Conservation (phyloP, 116 monocot genomes). For the Iris pallida region DNA sequence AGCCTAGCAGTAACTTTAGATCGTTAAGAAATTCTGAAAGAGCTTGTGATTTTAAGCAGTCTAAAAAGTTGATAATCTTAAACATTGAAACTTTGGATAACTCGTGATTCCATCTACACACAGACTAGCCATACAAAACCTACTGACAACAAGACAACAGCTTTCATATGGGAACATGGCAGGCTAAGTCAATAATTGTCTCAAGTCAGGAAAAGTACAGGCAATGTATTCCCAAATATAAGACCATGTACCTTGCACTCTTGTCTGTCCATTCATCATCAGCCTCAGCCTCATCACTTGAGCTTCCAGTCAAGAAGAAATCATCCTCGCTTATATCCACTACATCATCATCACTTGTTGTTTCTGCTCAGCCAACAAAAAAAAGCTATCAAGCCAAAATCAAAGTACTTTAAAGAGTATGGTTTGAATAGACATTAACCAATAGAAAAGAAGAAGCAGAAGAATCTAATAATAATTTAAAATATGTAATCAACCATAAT, state of each 20-base stretch:
- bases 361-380: slow-evolving; percentile 54
- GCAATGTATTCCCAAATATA: not conserved
- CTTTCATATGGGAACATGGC: not conserved
- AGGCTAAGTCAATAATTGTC: not conserved
- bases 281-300: slow-evolving; percentile 94
- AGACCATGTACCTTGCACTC: slow-evolving; percentile 68
- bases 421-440: no score
- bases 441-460: not conserved
- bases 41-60: no score
- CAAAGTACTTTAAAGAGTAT: not conserved
- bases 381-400: slow-evolving; percentile 2
- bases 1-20: no score
- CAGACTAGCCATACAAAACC: not conserved
- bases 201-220: not conserved
- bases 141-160: not conserved
- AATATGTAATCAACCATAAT: not conserved
- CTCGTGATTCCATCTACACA: not conserved
- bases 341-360: slow-evolving; percentile 93
- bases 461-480: not conserved
- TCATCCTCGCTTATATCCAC: slow-evolving; percentile 86
- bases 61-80: not conserved
- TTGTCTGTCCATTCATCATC: slow-evolving; percentile 99
- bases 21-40: no score
- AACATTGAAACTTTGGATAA: not conserved
- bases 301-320: slow-evolving; percentile 75